These are phyloP conservation scores for Starmerella powellii DNA, from an alignment of 805 yeast genomes.

Conservation along the genomic window DNA sequence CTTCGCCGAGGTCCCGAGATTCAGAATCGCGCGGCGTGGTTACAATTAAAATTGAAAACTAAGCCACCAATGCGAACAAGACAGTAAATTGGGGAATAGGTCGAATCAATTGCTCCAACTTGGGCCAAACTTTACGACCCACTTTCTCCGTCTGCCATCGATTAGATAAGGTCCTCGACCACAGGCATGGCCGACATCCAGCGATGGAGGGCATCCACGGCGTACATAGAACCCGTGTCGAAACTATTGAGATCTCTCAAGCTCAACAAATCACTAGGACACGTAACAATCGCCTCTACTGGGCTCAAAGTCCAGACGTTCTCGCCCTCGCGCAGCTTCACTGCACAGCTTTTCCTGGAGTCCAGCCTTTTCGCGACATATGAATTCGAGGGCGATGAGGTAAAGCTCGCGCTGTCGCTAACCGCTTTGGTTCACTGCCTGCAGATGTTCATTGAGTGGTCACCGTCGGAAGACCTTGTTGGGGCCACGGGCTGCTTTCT, in stretches of 20 bases:
- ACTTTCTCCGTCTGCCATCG: too few relatives aligned
- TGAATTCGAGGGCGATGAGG: constrained; percentile 3
- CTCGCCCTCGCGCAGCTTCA: constrained; percentile 16
- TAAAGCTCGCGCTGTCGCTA: constrained; percentile 10
- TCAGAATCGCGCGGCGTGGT: too few relatives aligned
- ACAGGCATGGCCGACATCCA: not conserved
- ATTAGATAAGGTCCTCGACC: not conserved
- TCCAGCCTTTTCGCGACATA: constrained; percentile 18
- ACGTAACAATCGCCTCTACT: constrained; percentile 2
- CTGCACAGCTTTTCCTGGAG: constrained; percentile 17
- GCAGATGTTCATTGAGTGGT: constrained; percentile 31
- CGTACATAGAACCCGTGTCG: constrained; percentile 14
- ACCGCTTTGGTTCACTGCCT: constrained; percentile 16
- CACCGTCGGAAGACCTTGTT: constrained; percentile 26
- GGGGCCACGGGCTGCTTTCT: constrained; percentile 32
- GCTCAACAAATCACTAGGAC: constrained; percentile 7
- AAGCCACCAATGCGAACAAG: too few relatives aligned
- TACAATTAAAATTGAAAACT: too few relatives aligned
- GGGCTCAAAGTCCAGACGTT: constrained; percentile 13
- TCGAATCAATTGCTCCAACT: too few relatives aligned
- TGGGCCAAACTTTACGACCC: too few relatives aligned
- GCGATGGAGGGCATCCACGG: constrained; percentile 18
- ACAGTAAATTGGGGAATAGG: too few relatives aligned
- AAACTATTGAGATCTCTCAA: constrained; percentile 14
- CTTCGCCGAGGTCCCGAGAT: too few relatives aligned